A percentile compares a stretch with the other conserved stretches of the same genome.
Conservation (phyloP, 169 alveolate species). For the Babesia gibsoni region DNA sequence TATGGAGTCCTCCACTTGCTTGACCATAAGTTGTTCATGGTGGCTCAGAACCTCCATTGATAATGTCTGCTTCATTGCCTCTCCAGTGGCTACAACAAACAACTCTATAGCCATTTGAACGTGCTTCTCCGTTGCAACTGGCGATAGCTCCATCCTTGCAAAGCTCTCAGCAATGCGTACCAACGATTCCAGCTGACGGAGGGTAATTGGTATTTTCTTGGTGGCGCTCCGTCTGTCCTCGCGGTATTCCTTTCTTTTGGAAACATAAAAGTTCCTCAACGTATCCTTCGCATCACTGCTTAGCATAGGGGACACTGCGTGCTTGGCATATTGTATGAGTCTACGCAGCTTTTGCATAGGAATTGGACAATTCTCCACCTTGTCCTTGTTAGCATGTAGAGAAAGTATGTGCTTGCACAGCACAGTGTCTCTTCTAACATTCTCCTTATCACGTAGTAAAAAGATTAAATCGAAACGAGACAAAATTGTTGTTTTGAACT, state of each 20-base stretch:
- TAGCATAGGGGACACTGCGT: slow-evolving; percentile 89
- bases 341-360: slow-evolving; percentile 67
- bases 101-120: slow-evolving; percentile 87
- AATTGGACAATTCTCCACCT: slow-evolving; percentile 50
- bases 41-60: slow-evolving; percentile 78
- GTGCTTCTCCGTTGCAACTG: slow-evolving; percentile 83
- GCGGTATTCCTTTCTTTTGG: slow-evolving; percentile 84
- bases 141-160: slow-evolving; percentile 87
- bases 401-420: slow-evolving; percentile 74
- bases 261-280: slow-evolving; percentile 92
- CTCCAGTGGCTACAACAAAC: slow-evolving; percentile 87
- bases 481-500: slow-evolving; percentile 94
- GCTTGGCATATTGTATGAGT: slow-evolving; percentile 74
- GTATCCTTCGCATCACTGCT: slow-evolving; percentile 93
- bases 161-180: slow-evolving; percentile 93
- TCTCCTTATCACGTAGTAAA: slow-evolving; percentile 94
- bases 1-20: slow-evolving; percentile 82
- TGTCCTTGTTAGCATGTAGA: slow-evolving; percentile 63
- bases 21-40: slow-evolving; percentile 78
- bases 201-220: slow-evolving; percentile 94
- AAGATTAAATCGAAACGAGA: slow-evolving; percentile 97
- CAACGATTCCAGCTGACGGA: slow-evolving; percentile 98
- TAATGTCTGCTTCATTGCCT: slow-evolving; percentile 80
- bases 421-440: slow-evolving; percentile 87
- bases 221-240: slow-evolving; percentile 81